Evolutionary conservation across 2,329 filamentous ascomycete species (phyloP).

Genomic region (Sordariomycetes sp.): DNA sequence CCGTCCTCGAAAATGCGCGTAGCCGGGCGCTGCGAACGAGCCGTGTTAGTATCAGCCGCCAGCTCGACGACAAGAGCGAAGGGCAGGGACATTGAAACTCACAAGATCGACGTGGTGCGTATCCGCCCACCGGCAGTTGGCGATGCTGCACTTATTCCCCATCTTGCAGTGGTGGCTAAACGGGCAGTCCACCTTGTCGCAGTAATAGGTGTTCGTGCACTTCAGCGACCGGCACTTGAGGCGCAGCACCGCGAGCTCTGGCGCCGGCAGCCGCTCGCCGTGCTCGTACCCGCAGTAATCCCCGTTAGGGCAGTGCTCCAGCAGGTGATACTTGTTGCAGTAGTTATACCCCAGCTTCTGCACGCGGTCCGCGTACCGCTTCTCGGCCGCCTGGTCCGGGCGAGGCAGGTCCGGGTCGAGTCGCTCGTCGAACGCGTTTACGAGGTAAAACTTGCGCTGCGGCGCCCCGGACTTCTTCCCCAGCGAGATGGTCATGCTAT

Average conservation of each 20-base stretch:
- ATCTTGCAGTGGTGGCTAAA: slow-evolving; percentile 12
- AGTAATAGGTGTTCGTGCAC: slow-evolving; percentile 9
- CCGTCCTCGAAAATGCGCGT: slow-evolving; percentile 2
- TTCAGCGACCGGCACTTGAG: slow-evolving; percentile 11
- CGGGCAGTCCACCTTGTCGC: slow-evolving; percentile 10
- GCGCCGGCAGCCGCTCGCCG: slow-evolving; percentile 8
- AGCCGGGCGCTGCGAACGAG: not conserved
- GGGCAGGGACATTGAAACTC: not conserved
- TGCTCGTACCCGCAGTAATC: slow-evolving; percentile 11
- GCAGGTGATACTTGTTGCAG: slow-evolving; percentile 13
- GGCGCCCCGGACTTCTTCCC: slow-evolving; percentile 11
- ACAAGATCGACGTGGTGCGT: slow-evolving; percentile 12
- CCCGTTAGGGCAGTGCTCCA: slow-evolving; percentile 8
- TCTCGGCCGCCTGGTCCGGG: slow-evolving; percentile 10
- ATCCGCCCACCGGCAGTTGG: slow-evolving; percentile 10
- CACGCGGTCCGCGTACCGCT: slow-evolving; percentile 11
- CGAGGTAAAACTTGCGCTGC: slow-evolving; percentile 12
- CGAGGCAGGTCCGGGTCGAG: slow-evolving; percentile 17
- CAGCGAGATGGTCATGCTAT: slow-evolving; percentile 15
- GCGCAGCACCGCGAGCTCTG: slow-evolving; percentile 11
- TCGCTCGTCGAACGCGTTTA: slow-evolving; percentile 19
- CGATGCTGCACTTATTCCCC: slow-evolving; percentile 10
- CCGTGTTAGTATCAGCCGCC: not conserved
- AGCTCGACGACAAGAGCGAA: not conserved
- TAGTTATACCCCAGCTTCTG: slow-evolving; percentile 8